A percentile compares a stretch with the other conserved stretches of the same genome.
These are phyloP conservation scores for Acmispon strigosus DNA, from an alignment of 306 rosid species.

Conservation along the genomic window DNA sequence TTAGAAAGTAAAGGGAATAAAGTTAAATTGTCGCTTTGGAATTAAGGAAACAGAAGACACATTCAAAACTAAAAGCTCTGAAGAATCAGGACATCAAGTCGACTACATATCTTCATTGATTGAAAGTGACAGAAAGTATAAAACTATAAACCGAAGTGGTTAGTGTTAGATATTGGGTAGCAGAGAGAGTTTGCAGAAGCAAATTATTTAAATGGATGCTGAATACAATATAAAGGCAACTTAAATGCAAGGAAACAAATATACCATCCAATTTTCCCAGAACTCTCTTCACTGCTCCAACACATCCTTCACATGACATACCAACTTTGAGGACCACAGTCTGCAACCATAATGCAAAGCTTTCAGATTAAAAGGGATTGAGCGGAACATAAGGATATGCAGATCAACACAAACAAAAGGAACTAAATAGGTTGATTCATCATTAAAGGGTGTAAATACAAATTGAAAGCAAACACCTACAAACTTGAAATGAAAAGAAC, in stretches of 20 bases:
- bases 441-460: neutral
- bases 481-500: neutral
- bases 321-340: conserved; percentile 89
- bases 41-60: neutral
- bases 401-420: neutral
- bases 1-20: conserved; percentile 1
- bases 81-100: neutral
- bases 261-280: conserved; percentile 89
- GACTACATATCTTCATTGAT: neutral
- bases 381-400: neutral
- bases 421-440: neutral
- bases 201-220: neutral
- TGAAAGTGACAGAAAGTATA: neutral
- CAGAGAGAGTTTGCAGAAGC: neutral
- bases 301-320: conserved; percentile 95
- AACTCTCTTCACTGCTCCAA: conserved; percentile 93
- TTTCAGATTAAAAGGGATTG: neutral
- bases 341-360: conserved; percentile 35
- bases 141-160: neutral
- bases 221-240: neutral
- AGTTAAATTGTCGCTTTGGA: neutral
- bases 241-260: neutral
- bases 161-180: neutral
- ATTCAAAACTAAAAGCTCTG: neutral
- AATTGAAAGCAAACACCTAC: neutral